Conservation (phyloP, 352 stramenopile species). For the Globisporangium paddicum region DNA sequence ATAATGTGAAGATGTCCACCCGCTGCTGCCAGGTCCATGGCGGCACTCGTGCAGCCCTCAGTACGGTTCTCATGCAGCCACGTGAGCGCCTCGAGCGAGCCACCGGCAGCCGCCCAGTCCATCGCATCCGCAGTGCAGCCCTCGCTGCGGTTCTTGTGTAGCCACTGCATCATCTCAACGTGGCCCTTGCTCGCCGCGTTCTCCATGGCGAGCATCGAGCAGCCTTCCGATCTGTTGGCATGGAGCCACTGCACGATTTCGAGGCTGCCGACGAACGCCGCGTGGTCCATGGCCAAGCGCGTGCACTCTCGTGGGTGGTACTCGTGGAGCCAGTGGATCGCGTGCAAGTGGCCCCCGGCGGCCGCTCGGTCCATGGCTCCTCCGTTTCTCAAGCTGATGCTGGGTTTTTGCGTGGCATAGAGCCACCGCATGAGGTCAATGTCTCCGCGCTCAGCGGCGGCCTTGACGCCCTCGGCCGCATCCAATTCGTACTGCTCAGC, state of each 20-base stretch:
- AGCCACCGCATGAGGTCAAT: not conserved
- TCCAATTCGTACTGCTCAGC: not conserved
- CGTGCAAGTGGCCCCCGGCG: conserved; percentile 26
- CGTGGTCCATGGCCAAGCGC: conserved; percentile 26
- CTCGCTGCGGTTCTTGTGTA: not conserved
- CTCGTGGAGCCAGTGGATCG: conserved; percentile 31
- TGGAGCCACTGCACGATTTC: conserved; percentile 32
- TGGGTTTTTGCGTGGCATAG: not conserved
- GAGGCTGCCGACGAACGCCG: conserved; percentile 22
- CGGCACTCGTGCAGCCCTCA: not conserved
- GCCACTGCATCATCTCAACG: not conserved
- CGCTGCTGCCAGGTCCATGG: not conserved
- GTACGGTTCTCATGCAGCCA: not conserved
- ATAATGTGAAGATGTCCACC: not conserved
- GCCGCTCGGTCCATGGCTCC: conserved; percentile 33
- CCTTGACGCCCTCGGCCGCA: not conserved
- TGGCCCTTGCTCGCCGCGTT: not conserved
- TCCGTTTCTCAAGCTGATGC: not conserved
- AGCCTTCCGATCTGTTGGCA: not conserved
- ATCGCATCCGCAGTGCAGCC: not conserved
- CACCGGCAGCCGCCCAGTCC: not conserved
- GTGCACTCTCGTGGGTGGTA: conserved; percentile 19
- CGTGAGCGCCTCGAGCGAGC: not conserved
- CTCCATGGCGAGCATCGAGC: not conserved
- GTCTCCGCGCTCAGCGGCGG: not conserved